Percentiles rank a stretch among this genome's conserved stretches.
Conservation (phyloP, 129 eudicot species). For the Lactuca sativa region DNA sequence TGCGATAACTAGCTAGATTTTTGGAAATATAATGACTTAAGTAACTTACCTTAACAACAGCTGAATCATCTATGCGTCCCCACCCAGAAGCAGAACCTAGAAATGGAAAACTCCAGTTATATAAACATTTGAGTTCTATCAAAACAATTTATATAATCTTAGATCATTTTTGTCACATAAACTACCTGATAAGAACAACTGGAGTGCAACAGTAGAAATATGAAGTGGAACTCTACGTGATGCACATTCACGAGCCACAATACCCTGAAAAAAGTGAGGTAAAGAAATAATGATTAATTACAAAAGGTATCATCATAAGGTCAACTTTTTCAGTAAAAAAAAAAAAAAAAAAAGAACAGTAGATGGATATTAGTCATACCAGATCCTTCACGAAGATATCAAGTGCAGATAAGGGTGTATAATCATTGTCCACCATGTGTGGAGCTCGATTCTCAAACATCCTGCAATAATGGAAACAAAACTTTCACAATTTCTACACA, state of each 20-base stretch:
- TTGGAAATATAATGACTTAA: conserved; percentile 18
- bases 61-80: conserved; percentile 96
- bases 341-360: background rate
- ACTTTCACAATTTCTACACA: background rate
- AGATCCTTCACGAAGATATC: conserved; percentile 99
- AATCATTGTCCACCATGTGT: conserved; percentile 96
- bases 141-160: background rate
- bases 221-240: conserved; percentile 91
- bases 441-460: conserved; percentile 99
- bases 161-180: background rate
- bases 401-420: conserved; percentile 95
- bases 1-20: background rate
- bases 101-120: conserved; percentile 14
- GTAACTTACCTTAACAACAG: conserved; percentile 85
- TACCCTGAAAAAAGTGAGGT: conserved; percentile 55
- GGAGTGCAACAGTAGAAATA: conserved; percentile 81
- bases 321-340: background rate
- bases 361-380: conserved; percentile 53
- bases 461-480: conserved; percentile 52
- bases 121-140: background rate
- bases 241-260: conserved; percentile 89
- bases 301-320: background rate
- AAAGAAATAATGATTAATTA: conserved; percentile 15
- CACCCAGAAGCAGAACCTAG: conserved; percentile 99
- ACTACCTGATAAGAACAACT: conserved; percentile 87